phyloP scores from a whole-genome alignment of 179 eudicot genomes.

The Amaranthus tricolor region DNA sequence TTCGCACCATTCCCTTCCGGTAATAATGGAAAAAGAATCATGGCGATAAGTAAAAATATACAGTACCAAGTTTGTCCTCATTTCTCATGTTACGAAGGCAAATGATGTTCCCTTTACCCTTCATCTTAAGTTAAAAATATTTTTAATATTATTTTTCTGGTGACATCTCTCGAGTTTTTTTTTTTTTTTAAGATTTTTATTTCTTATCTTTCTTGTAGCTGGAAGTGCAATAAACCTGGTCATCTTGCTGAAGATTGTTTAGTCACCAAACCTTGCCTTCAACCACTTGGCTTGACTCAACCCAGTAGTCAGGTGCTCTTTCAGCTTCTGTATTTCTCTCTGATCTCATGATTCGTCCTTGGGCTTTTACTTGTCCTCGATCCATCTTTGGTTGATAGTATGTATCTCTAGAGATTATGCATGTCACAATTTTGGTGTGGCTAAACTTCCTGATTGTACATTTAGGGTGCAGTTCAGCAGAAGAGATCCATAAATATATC shows the following conservation, averaged over 20 bases:
- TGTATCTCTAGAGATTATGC: neutral
- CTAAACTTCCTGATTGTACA: conserved; percentile 9
- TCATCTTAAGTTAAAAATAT: neutral
- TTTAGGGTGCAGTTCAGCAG: conserved; percentile 39
- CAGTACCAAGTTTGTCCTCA: neutral
- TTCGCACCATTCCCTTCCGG: neutral
- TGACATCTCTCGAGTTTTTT: conserved; percentile 6
- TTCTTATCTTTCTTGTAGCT: conserved; percentile 36
- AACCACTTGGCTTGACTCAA: conserved; percentile 25
- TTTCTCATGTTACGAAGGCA: neutral
- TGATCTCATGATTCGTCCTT: neutral
- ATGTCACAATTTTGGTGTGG: neutral
- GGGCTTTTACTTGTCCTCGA: neutral
- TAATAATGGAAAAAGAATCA: neutral
- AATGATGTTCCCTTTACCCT: neutral
- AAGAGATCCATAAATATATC: conserved; percentile 35
- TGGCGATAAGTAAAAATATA: neutral
- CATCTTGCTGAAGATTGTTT: conserved; percentile 86
- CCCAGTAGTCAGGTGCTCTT: conserved; percentile 38
- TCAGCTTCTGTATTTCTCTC: conserved; percentile 5
- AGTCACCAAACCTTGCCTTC: conserved; percentile 33
- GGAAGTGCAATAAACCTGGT: conserved; percentile 85
- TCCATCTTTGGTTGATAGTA: neutral
- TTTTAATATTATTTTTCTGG: neutral
- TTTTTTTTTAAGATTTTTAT: neutral